A percentile compares a stretch with the other conserved stretches of the same genome.
Evolutionary conservation across 1,284 basidiomycete species (phyloP).

Genomic region (Irpex sp.): DNA sequence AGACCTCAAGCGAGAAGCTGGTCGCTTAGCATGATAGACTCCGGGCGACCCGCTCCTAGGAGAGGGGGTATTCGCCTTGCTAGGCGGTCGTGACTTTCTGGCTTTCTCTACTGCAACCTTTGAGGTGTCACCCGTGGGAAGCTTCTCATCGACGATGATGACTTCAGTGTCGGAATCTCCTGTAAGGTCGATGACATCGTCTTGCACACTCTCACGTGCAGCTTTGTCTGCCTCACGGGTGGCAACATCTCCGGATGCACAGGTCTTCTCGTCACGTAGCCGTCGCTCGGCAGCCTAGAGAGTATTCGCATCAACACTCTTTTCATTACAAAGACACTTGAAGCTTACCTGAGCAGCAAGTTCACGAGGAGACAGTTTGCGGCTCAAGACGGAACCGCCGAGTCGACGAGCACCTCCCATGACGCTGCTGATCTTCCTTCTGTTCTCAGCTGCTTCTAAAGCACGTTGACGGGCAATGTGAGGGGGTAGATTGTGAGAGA

Average conservation of each 20-base stretch:
- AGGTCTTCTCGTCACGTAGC: slow-evolving; percentile 63
- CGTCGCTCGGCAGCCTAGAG: slow-evolving; percentile 77
- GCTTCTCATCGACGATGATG: slow-evolving; percentile 22
- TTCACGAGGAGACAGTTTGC: slow-evolving; percentile 58
- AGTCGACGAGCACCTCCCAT: slow-evolving; percentile 53
- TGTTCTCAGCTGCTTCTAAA: slow-evolving; percentile 72
- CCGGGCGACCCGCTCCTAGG: background rate
- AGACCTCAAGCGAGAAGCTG: slow-evolving; percentile 4
- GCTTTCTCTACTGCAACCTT: slow-evolving; percentile 6
- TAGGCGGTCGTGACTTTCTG: background rate
- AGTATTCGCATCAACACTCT: background rate
- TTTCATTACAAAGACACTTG: background rate
- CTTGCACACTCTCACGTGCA: slow-evolving; percentile 56
- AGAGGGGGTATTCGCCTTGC: background rate
- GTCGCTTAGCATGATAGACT: slow-evolving; percentile 1
- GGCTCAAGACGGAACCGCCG: slow-evolving; percentile 35
- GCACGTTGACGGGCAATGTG: slow-evolving; percentile 61
- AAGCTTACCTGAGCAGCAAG: slow-evolving; percentile 67
- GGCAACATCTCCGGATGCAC: slow-evolving; percentile 55
- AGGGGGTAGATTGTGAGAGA: slow-evolving; percentile 60
- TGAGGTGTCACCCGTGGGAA: slow-evolving; percentile 4
- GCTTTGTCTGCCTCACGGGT: slow-evolving; percentile 67
- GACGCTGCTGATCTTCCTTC: slow-evolving; percentile 41
- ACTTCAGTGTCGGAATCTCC: slow-evolving; percentile 31
- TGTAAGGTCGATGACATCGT: slow-evolving; percentile 59